A percentile compares a stretch with the other conserved stretches of the same genome.
Conservation (phyloP, 2,329 filamentous ascomycete species). For the Pyricularia grisea region DNA sequence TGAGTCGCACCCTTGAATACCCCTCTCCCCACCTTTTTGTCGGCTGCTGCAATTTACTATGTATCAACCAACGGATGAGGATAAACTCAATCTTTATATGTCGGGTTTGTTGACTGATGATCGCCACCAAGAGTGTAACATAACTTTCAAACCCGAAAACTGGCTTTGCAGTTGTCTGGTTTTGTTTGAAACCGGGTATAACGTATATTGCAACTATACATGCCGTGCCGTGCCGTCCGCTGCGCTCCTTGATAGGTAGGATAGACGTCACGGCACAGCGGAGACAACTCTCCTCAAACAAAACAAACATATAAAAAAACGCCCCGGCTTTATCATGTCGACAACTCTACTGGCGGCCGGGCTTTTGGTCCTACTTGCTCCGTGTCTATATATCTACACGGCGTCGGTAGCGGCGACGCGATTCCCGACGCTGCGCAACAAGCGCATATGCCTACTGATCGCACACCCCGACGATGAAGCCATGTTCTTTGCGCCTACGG, state of each 20-base stretch:
- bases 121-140: background rate
- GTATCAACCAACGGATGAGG: background rate
- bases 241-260: background rate
- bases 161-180: background rate
- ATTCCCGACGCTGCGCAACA: conserved; percentile 64
- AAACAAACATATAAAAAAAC: background rate
- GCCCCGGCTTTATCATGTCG: background rate
- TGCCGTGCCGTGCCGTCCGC: background rate
- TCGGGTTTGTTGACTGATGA: background rate
- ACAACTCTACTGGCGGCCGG: conserved; percentile 14
- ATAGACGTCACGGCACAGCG: background rate
- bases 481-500: conserved; percentile 95
- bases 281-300: background rate
- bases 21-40: conserved; percentile 3
- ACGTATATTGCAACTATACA: background rate
- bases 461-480: conserved; percentile 98
- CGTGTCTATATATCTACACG: conserved; percentile 43
- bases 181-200: background rate
- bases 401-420: conserved; percentile 34
- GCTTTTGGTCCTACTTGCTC: conserved; percentile 29
- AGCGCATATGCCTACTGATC: conserved; percentile 85
- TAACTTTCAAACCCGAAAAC: background rate
- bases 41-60: background rate
- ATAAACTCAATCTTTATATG: background rate
- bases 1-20: background rate